These are phyloP conservation scores for Suillus luteus DNA, from an alignment of 768 basidiomycete genomes.

Conservation along the genomic window DNA sequence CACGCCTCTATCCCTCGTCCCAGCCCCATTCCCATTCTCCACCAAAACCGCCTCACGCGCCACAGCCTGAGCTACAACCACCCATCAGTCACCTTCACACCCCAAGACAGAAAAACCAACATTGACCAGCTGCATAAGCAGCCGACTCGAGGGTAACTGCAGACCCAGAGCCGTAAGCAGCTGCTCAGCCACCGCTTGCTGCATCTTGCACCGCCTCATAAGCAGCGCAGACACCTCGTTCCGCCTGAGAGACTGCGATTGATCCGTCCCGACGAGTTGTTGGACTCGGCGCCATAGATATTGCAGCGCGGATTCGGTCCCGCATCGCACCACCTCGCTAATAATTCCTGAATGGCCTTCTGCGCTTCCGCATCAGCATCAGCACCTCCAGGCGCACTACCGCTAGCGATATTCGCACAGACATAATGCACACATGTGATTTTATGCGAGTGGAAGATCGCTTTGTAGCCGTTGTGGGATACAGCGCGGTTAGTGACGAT, in stretches of 20 bases:
- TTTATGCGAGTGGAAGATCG: background rate
- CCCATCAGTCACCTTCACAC: too few relatives aligned
- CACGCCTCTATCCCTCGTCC: too few relatives aligned
- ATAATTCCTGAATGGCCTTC: background rate
- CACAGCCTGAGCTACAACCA: too few relatives aligned
- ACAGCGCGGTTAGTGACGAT: conserved; percentile 40
- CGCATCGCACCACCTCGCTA: conserved; percentile 1
- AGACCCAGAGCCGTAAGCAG: background rate
- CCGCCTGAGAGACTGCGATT: background rate
- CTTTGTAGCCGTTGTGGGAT: background rate
- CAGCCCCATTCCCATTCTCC: too few relatives aligned
- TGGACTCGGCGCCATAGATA: background rate
- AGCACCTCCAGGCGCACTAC: too few relatives aligned
- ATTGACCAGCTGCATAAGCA: too few relatives aligned
- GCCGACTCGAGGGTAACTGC: too few relatives aligned
- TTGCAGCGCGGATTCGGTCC: background rate
- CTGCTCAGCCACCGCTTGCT: background rate
- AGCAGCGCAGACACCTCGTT: background rate
- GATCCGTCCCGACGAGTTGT: background rate
- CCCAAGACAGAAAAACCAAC: too few relatives aligned
- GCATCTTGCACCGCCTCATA: background rate
- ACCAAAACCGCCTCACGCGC: too few relatives aligned
- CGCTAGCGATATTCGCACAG: background rate
- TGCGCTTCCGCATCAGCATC: background rate
- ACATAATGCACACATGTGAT: background rate